A percentile compares a stretch with the other conserved stretches of the same genome.
These are phyloP conservation scores for Onygenales sp. DNA, from an alignment of 2,329 filamentous ascomycete genomes.

Conservation along the genomic window DNA sequence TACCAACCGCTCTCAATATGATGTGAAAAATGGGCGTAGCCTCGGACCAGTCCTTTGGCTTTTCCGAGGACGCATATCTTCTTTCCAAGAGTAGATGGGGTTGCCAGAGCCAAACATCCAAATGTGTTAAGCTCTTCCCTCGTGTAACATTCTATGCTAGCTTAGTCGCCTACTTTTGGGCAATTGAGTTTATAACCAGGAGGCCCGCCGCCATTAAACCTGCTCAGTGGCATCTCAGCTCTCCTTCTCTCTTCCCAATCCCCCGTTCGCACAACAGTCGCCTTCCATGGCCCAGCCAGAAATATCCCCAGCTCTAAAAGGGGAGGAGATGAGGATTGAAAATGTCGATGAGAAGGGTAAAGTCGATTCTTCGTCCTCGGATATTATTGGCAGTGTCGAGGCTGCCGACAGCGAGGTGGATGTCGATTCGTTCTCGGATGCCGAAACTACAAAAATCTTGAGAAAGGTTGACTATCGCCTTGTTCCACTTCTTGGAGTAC, in stretches of 20 bases:
- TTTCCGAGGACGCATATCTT: no score
- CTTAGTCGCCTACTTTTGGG: no score
- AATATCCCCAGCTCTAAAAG: neutral
- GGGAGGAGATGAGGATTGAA: neutral
- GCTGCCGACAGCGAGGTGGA: slow-evolving; percentile 4
- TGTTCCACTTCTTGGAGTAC: slow-evolving; percentile 30
- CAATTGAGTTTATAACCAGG: neutral
- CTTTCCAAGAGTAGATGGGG: no score
- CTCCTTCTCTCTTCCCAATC: neutral
- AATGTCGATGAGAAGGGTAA: neutral
- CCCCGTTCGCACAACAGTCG: neutral
- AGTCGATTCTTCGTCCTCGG: neutral
- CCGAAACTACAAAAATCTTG: slow-evolving; percentile 18
- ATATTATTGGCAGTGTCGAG: slow-evolving; percentile 1
- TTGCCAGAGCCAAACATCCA: no score
- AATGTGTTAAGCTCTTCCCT: no score
- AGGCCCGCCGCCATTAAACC: neutral
- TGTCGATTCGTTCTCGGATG: slow-evolving; percentile 7
- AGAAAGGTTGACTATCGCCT: slow-evolving; percentile 33
- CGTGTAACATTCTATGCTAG: no score
- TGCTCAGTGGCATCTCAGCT: neutral
- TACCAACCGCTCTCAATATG: no score
- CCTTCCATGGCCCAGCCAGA: neutral
- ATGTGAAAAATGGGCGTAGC: no score
- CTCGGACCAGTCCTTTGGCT: no score